phyloP scores from a whole-genome alignment of 75 land plant species.

The Sequoiadendron giganteum region DNA sequence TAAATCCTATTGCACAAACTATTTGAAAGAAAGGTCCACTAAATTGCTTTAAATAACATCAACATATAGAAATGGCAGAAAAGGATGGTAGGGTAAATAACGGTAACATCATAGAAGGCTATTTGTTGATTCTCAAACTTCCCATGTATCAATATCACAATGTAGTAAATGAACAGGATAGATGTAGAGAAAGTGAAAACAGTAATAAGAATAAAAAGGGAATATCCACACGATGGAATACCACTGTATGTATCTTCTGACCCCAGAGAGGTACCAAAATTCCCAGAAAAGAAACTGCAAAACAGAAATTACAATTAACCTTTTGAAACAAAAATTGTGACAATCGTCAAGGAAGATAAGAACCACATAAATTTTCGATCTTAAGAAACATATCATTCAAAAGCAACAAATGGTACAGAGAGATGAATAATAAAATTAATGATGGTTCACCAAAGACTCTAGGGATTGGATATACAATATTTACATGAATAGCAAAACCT shows the following conservation, averaged over 20 bases:
- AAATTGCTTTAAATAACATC: background rate
- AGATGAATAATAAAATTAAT: background rate
- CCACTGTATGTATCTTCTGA: background rate
- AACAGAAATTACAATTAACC: background rate
- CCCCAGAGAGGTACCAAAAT: background rate
- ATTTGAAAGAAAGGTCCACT: background rate
- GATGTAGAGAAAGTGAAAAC: background rate
- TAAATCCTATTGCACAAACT: background rate
- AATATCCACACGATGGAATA: background rate
- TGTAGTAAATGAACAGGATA: background rate
- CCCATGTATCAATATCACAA: background rate
- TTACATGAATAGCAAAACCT: background rate
- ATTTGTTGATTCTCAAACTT: background rate
- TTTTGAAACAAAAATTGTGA: background rate
- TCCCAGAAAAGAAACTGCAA: background rate
- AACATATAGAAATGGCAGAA: background rate
- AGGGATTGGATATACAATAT: background rate
- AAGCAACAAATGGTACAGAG: background rate
- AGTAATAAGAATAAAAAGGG: background rate
- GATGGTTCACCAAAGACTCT: background rate
- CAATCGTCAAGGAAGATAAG: background rate
- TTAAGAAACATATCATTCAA: background rate
- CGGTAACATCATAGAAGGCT: background rate
- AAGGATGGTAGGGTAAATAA: background rate
- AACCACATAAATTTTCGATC: background rate